Base-by-base conservation (phyloP, 768 basidiomycete genomes). In the Podaxis sp. region DNA sequence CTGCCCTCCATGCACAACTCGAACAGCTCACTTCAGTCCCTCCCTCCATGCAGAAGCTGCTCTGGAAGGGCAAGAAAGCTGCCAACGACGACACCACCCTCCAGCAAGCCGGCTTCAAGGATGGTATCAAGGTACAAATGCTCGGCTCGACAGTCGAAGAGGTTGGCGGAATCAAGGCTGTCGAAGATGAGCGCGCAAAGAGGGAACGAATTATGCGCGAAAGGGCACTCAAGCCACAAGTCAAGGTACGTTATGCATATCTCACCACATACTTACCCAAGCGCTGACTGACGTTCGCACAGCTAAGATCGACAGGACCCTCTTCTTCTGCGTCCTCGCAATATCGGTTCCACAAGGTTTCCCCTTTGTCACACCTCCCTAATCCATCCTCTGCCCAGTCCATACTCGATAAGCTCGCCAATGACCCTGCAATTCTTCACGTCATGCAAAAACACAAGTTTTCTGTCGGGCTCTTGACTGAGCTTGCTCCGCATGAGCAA, bases 401-500 rank as follows among this genome's bases (percentile, higher is more conserved):
- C 5, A 68, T 89, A 1, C 77, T 91, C 0, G 76, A 73, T 10
- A 83, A 79, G 53, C 76, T 91, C 2, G 77, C 90, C 7, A 75
- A 82, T n/a, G 90, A 93, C 66, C 84, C 86, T 4, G 89, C 87
- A 0, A 87, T 91, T 50, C 74, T 71, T 21, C 83, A 89, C 68
- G 69, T 92, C 59, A 91, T 92, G 90, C 81, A 79, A 63, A 77
- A 76, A 62, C 89, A 92, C 70, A 70, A 83, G 61, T 86, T 90
- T 64, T 77, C 83, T 0, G 88, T 92, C 4, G 85, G 86, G 0
- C 62, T 87, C 2, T 75, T 91, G 47, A 91, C 89, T 1, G 90
- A 92, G 71, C 82, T 92, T 16, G 89, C 89, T 14, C 90, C 90
- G 0, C 89, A 89, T 60, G 89, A 91, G 67, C 80, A 87, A 60